Percentiles rank a stretch among this genome's conserved stretches.
Evolutionary conservation across 2,329 filamentous ascomycete species (phyloP).

Genomic region (Trichoderma brevicompactum): DNA sequence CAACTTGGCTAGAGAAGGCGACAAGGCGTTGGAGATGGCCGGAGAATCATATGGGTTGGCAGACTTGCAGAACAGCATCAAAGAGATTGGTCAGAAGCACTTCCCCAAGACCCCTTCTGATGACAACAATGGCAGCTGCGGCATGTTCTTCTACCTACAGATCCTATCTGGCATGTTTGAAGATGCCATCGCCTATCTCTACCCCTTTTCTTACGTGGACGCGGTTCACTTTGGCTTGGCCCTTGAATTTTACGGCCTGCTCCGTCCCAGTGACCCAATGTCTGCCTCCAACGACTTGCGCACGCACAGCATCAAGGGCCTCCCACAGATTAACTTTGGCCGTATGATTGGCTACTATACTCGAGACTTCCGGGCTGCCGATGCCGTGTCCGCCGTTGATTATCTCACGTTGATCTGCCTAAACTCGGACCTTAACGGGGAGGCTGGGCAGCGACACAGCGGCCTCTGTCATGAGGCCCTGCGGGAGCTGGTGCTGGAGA

Average conservation of each 20-base stretch:
- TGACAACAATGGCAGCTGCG: slow-evolving; percentile 74
- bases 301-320: slow-evolving; percentile 67
- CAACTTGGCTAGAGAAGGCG: slow-evolving; percentile 68
- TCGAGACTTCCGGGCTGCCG: slow-evolving; percentile 88
- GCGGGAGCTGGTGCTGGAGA: slow-evolving; percentile 94
- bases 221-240: slow-evolving; percentile 94
- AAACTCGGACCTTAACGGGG: slow-evolving; percentile 78
- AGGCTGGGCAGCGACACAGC: slow-evolving; percentile 75
- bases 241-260: slow-evolving; percentile 83
- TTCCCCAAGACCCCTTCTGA: slow-evolving; percentile 83
- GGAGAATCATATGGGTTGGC: slow-evolving; percentile 67
- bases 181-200: slow-evolving; percentile 87
- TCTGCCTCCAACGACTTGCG: slow-evolving; percentile 72
- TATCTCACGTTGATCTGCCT: slow-evolving; percentile 91
- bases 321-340: slow-evolving; percentile 90
- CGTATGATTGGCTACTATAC: slow-evolving; percentile 95
- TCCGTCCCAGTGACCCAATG: slow-evolving; percentile 83
- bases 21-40: slow-evolving; percentile 66
- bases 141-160: slow-evolving; percentile 92
- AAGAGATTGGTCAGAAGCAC: slow-evolving; percentile 87
- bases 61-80: slow-evolving; percentile 77
- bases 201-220: slow-evolving; percentile 88
- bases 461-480: slow-evolving; percentile 89
- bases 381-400: slow-evolving; percentile 87
- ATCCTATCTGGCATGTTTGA: slow-evolving; percentile 92